Conservation (phyloP, 1,139 yeast species). For the Debaryomyces singareniensis region DNA sequence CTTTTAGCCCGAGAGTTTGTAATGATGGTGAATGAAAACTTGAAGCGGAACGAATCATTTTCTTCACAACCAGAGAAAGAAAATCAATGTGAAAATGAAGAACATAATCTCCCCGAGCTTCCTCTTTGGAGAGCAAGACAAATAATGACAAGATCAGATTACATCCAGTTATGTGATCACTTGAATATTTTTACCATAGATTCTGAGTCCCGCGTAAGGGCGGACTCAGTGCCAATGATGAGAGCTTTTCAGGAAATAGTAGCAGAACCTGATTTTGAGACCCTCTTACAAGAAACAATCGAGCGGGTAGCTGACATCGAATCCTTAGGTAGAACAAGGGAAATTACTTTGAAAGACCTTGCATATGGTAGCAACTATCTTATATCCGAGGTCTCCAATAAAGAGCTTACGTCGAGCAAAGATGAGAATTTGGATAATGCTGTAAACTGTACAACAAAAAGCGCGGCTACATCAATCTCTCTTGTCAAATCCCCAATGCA, state of each 20-base stretch:
- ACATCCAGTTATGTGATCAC: conserved; percentile 67
- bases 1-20: conserved; percentile 67
- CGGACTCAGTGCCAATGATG: conserved; percentile 88
- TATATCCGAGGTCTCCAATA: conserved; percentile 12
- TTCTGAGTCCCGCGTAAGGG: conserved; percentile 65
- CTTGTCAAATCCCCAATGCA: conserved; percentile 5
- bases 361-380: conserved; percentile 45
- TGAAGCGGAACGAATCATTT: conserved; percentile 17
- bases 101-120: conserved; percentile 60
- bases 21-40: conserved; percentile 49
- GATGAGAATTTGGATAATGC: too few species aligned
- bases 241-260: conserved; percentile 80
- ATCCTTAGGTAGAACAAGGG: conserved; percentile 74
- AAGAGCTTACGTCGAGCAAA: conserved; percentile 6
- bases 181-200: conserved; percentile 76
- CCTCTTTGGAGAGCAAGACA: conserved; percentile 84
- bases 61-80: conserved; percentile 12
- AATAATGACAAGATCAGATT: conserved; percentile 81
- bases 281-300: conserved; percentile 62
- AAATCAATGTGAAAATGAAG: conserved; percentile 9
- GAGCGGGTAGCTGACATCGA: conserved; percentile 73
- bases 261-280: conserved; percentile 63
- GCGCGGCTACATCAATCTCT: conserved; percentile 5
- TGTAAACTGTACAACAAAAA: conserved; percentile 5
- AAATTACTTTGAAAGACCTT: conserved; percentile 68